Base-by-base conservation (phyloP, 2,329 filamentous ascomycete genomes). In the Trichoderma brevicompactum region DNA sequence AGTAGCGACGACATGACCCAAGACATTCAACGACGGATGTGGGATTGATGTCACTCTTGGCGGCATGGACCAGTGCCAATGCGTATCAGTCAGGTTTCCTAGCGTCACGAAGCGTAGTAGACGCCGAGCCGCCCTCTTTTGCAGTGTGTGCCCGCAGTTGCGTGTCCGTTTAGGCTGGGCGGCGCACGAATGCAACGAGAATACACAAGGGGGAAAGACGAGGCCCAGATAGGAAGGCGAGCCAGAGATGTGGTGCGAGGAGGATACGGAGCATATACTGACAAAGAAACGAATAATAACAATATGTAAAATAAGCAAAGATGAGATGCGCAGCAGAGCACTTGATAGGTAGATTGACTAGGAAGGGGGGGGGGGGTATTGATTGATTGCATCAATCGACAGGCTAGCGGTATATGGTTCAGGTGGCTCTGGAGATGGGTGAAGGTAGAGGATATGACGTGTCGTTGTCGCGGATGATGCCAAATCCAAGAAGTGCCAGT, bases 1-100 rank as follows among this genome's bases (percentile, higher is more conserved):
- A 87, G 73, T 9, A 87, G 73, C 28, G 82, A 81, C 55, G 82
- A 79, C 85, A 87, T 85, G 54, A 32, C 53, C 38, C 52, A 56
- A 36, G 40, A 60, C 36, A 48, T 52, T 59, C 49, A 44, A 44
- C 46, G 15, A 52, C 1, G 44, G 43, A 28, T 23, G 55, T 32
- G 43, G 62, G 52, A 49, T 34, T 41, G 32, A 40, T 34, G 55
- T 54, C 43, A 65, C 64, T 55, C 55, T 65, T 41, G 41, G 59
- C 59, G 59, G 41, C 56, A 46, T 46, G 38, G 56, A 34, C 44
- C 56, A 61, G 52, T 52, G 38, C 28, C 50, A 59, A 50, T 48
- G 53, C 38, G 53, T 43, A 19, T 52, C 44, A 44, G 36, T 40
- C 7, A 32, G 34, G 40, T 44, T 59, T 61, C 41, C 49, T 52